Evolutionary conservation across 78 protist species (phyloP).

Genomic region (Cyanophora paradoxa): DNA sequence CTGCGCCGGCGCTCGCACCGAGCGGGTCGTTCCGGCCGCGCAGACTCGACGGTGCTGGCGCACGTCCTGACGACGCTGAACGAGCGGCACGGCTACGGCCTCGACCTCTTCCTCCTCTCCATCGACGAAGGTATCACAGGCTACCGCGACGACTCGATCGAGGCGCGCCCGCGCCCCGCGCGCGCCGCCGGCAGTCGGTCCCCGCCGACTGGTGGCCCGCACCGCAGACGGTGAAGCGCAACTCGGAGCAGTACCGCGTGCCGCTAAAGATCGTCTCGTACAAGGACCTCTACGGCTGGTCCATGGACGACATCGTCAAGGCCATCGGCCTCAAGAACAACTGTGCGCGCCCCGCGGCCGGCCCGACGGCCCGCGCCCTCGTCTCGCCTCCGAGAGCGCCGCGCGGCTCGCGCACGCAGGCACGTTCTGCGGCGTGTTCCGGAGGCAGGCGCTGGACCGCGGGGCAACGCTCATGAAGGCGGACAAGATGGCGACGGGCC

Average conservation of each 20-base stretch:
- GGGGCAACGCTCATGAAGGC: slow-evolving; percentile 64
- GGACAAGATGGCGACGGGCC: slow-evolving; percentile 78
- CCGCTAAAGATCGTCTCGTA: slow-evolving; percentile 76
- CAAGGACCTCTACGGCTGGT: slow-evolving; percentile 83
- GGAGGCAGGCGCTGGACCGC: slow-evolving; percentile 87
- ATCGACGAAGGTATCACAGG: slow-evolving; percentile 94
- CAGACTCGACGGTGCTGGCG: slow-evolving; percentile 80
- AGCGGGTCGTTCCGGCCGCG: no score
- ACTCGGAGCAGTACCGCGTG: slow-evolving; percentile 53
- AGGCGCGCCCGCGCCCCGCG: slow-evolving; percentile 26
- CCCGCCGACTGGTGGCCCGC: no score
- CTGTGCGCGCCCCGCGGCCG: slow-evolving; percentile 34
- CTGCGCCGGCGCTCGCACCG: neutral
- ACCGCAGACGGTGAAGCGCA: slow-evolving; percentile 66
- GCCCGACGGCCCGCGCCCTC: neutral
- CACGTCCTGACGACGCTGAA: slow-evolving; percentile 62
- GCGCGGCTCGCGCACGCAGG: neutral
- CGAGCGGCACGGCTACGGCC: slow-evolving; percentile 60
- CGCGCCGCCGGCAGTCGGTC: no score
- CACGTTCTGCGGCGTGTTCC: slow-evolving; percentile 88
- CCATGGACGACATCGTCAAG: slow-evolving; percentile 81
- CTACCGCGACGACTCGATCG: slow-evolving; percentile 88
- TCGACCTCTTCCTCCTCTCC: slow-evolving; percentile 72
- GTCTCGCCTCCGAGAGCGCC: neutral
- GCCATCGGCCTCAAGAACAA: slow-evolving; percentile 64